Evolutionary conservation across 345 rosid species (phyloP).

Genomic region (Gossypioides kirkii): DNA sequence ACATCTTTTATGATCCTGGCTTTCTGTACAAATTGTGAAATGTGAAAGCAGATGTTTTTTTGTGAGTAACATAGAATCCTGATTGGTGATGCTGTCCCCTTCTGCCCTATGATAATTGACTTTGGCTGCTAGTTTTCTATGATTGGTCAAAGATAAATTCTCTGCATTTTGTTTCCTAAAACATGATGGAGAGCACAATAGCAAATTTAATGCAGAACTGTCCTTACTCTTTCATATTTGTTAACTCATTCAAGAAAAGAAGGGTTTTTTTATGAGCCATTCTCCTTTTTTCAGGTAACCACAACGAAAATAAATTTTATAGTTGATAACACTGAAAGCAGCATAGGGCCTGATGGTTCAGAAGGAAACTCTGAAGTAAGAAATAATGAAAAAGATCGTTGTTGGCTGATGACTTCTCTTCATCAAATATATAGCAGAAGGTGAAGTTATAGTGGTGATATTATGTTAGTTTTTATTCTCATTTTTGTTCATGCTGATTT

Average conservation of each 20-base stretch:
- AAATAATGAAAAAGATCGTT: slow-evolving; percentile 67
- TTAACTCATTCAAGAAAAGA: not conserved
- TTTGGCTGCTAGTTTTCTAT: not conserved
- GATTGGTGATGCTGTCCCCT: not conserved
- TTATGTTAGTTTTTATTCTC: not conserved
- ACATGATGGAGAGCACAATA: slow-evolving; percentile 3
- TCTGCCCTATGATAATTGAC: not conserved
- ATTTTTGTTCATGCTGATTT: slow-evolving; percentile 5
- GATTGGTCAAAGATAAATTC: not conserved
- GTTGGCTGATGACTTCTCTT: slow-evolving; percentile 80
- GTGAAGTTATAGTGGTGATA: slow-evolving; percentile 31
- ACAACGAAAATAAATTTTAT: slow-evolving; percentile 86
- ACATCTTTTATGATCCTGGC: slow-evolving; percentile 1
- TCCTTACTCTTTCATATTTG: not conserved
- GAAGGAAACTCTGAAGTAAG: slow-evolving; percentile 41
- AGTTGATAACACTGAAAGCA: slow-evolving; percentile 53
- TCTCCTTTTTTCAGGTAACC: slow-evolving; percentile 57
- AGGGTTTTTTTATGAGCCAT: not conserved
- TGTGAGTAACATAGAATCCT: not conserved
- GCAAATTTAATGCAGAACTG: not conserved
- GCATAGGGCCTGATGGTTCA: slow-evolving; percentile 29
- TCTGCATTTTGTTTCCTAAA: not conserved
- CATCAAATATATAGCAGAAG: slow-evolving; percentile 94
- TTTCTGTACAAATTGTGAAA: not conserved
- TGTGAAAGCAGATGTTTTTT: not conserved